phyloP scores from a whole-genome alignment of 2,329 filamentous ascomycete genomes.

The Passalora sequoiae region DNA sequence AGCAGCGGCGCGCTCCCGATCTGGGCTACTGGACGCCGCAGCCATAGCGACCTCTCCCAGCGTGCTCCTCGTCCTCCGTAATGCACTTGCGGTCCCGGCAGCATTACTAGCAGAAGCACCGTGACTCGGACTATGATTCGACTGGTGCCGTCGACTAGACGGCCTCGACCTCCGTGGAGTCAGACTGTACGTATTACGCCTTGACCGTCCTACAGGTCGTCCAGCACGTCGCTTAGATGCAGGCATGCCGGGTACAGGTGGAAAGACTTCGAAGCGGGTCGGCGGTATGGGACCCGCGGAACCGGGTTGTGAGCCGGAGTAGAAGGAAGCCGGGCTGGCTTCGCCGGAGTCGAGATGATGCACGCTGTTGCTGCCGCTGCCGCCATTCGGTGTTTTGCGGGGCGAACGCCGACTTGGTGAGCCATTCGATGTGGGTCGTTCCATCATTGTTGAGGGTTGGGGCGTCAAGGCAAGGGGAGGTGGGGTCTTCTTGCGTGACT shows the following conservation, averaged over 20 bases:
- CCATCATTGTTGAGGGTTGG: slow-evolving; percentile 26
- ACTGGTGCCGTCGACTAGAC: slow-evolving; percentile 1
- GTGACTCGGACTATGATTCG: slow-evolving; percentile 11
- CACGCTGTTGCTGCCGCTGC: slow-evolving; percentile 15
- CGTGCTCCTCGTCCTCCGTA: slow-evolving; percentile 40
- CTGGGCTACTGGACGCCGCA: slow-evolving; percentile 1
- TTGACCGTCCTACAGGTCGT: slow-evolving; percentile 23
- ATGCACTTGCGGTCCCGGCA: slow-evolving; percentile 17
- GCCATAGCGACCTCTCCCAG: slow-evolving; percentile 36
- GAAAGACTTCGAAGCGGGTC: slow-evolving; percentile 72
- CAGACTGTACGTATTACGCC: slow-evolving; percentile 20
- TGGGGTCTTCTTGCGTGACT: slow-evolving; percentile 25
- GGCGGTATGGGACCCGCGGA: slow-evolving; percentile 54
- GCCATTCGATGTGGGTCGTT: slow-evolving; percentile 11
- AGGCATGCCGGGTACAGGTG: slow-evolving; percentile 54
- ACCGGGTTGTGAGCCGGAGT: slow-evolving; percentile 26
- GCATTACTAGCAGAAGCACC: slow-evolving; percentile 11
- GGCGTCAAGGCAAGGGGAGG: slow-evolving; percentile 26
- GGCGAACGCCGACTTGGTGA: slow-evolving; percentile 30
- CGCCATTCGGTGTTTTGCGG: slow-evolving; percentile 32
- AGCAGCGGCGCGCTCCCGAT: slow-evolving; percentile 8
- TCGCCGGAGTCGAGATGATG: slow-evolving; percentile 18
- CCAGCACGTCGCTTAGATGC: slow-evolving; percentile 33
- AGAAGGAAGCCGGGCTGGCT: slow-evolving; percentile 22
- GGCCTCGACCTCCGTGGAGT: slow-evolving; percentile 22